Evolutionary conservation across 192 early-diverging fungal genomes (phyloP), one percentile per base, ranked within the genome.

Genomic region (Spinellus fusiger): DNA sequence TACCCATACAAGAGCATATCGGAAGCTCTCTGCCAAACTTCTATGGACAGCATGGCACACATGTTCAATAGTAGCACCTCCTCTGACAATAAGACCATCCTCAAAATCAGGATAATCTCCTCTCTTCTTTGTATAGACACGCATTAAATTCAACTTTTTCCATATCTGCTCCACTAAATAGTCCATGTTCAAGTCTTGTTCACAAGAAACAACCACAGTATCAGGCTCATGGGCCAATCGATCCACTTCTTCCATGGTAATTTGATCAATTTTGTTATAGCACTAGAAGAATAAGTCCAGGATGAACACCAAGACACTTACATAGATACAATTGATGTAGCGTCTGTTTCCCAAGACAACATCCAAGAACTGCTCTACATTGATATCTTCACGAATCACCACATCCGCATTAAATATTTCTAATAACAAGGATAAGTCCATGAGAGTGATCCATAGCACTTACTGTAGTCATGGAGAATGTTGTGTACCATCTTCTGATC

Each of bases 341-440:
- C 93, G 95, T 54, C 96, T 84, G 80, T 98, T 98, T 23, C 95
- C 95, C 15, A 99, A 83, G 5, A 99, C 88, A n/a, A 98, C 92
- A 73, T 99, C 97, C 66, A 99, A 93, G 71, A 99, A 97, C 66
- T 98, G 86, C 66, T 99, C 97, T 5, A 98, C 89, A 18, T 86
- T 93, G 55, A 92, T 86, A 69, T 98, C 97, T 75, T 99, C 95
- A 54, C 97, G 90, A 56, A 99, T 86, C 64, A 99, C 78, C 5
- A 99, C 86, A 67, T 99, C 95, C 4, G 95, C 95, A 65, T 99
- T 99, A 70, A 97, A 96, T 46, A 99, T 95, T 70, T 86, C 73
- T 77, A 61, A 22, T 18, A 33, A 28, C 5, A 32, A 15, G 28
- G 8, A n/a, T 5, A n/a, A 13, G 3, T 12, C 0, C n/a, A 15